Base-by-base conservation (phyloP, 1,284 basidiomycete genomes). In the Kalmanozyma brasiliensis region DNA sequence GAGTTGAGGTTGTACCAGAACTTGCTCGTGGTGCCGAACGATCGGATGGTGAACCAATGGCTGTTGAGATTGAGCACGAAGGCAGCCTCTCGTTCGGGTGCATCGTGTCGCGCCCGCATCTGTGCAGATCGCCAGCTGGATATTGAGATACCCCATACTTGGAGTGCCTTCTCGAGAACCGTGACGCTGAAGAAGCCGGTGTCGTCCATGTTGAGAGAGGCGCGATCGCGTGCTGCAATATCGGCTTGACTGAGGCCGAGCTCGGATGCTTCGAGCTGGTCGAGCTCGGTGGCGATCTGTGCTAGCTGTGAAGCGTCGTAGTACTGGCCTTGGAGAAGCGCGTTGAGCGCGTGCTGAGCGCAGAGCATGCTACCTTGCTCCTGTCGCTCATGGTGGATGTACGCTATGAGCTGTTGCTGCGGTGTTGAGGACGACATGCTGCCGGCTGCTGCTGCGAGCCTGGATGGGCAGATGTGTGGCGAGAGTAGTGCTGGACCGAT, bases 1-100 rank as follows among this genome's bases (percentile, higher is more conserved):
- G 74, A 77, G 61, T 81, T 81, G 52, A 81, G 73, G 37, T 81
- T 81, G 69, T 73, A 81, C 76, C 74, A 78, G 22, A 70, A 73
- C 43, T 67, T 59, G 53, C 56, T 49, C 3, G 36, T 44, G 0
- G 56, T 49, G 22, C 77, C 76, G 29, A 81, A 81, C 2, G 77
- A 64, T 22, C 79, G 69, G 29, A 80, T 57, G 20, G 76, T 69
- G 59, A 81, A 70, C 79, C 79, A 81, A 47, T 81, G 79, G 34
- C 58, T 72, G 36, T 79, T 63, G 29, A 81, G 59, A 48, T 81
- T 80, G 46, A 81, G 72, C 3, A 81, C 55, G 38, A 81, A 81
- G 8, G 79, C 78, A 32, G 68, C 66, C 53, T 81, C 74, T 16
- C 59, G 49, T 49, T 81, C 78, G 0, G 79, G 79, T 17, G 32